Evolutionary conservation across 163 green algal genomes (phyloP).

Genomic region (Scenedesmus sp.): DNA sequence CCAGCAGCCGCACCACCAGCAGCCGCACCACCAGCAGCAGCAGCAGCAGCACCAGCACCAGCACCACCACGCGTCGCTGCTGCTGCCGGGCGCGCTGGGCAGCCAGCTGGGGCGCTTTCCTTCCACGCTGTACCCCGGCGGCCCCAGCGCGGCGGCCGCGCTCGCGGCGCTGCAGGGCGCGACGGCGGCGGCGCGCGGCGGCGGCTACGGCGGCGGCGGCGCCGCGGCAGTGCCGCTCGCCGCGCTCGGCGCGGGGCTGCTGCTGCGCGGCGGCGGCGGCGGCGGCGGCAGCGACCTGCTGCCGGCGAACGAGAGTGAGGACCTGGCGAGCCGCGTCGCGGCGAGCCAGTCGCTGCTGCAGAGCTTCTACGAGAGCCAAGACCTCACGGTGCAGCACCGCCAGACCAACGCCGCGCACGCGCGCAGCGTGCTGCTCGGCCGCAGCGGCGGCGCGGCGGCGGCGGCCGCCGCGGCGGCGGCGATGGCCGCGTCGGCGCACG

Average conservation of each 20-base stretch:
- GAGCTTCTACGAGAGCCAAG: slow-evolving; percentile 47
- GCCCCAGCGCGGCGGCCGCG: slow-evolving; percentile 39
- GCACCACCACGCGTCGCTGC: background rate
- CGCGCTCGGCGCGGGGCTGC: background rate
- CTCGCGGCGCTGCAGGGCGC: background rate
- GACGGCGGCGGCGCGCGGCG: too few relatives aligned
- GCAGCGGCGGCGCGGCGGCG: slow-evolving; percentile 19
- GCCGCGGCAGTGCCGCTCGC: too few relatives aligned
- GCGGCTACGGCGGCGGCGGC: too few relatives aligned
- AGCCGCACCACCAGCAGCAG: background rate
- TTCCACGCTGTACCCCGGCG: slow-evolving; percentile 36
- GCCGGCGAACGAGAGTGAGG: slow-evolving; percentile 36
- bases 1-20: slow-evolving; percentile 25
- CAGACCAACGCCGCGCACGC: slow-evolving; percentile 37
- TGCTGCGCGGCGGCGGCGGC: slow-evolving; percentile 10
- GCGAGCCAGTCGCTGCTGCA: slow-evolving; percentile 53
- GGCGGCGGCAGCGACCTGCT: slow-evolving; percentile 14
- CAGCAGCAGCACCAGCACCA: background rate
- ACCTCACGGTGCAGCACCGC: slow-evolving; percentile 49
- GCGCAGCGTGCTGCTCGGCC: slow-evolving; percentile 34
- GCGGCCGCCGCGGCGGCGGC: slow-evolving; percentile 21
- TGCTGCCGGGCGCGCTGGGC: slow-evolving; percentile 2
- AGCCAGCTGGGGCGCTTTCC: slow-evolving; percentile 40
- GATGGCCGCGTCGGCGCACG: slow-evolving; percentile 8
- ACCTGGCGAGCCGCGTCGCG: slow-evolving; percentile 16